phyloP scores from a whole-genome alignment of 306 rosid genomes.

The Amphicarpaea edgeworthii region DNA sequence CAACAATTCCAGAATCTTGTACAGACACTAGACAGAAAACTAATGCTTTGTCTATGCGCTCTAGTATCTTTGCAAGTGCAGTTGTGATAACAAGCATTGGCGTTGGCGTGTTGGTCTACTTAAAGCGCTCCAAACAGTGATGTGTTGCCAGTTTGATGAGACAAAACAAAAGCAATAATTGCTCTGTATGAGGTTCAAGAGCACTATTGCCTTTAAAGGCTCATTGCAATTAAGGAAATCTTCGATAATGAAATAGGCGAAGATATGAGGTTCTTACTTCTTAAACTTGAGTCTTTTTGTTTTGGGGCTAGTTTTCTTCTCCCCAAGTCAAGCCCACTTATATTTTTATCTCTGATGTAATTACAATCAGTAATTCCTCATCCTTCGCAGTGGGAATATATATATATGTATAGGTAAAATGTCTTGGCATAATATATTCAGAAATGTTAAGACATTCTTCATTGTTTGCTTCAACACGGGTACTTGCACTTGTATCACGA shows the following conservation, averaged over 20 bases:
- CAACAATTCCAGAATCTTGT: slow-evolving; percentile 26
- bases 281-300: slow-evolving; percentile 20
- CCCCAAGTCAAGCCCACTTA: slow-evolving; percentile 10
- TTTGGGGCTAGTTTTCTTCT: slow-evolving; percentile 18
- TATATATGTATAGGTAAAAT: slow-evolving; percentile 30
- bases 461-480: slow-evolving; percentile 24
- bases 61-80: slow-evolving; percentile 70
- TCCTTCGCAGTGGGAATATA: slow-evolving; percentile 34
- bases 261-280: slow-evolving; percentile 33
- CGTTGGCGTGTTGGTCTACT: slow-evolving; percentile 65
- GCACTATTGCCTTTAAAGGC: slow-evolving; percentile 33
- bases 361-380: slow-evolving; percentile 26
- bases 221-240: slow-evolving; percentile 29
- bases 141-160: slow-evolving; percentile 8
- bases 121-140: slow-evolving; percentile 71
- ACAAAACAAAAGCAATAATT: slow-evolving; percentile 6
- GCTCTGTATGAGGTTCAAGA: slow-evolving; percentile 30
- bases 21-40: slow-evolving; percentile 38
- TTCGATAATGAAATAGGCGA: slow-evolving; percentile 32
- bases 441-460: not conserved
- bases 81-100: slow-evolving; percentile 63
- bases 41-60: slow-evolving; percentile 49
- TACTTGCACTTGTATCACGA: slow-evolving; percentile 2
- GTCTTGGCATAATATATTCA: slow-evolving; percentile 26
- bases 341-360: slow-evolving; percentile 39